phyloP scores from a whole-genome alignment of 2,329 filamentous ascomycete genomes.

The Exutisphaerella laricina region DNA sequence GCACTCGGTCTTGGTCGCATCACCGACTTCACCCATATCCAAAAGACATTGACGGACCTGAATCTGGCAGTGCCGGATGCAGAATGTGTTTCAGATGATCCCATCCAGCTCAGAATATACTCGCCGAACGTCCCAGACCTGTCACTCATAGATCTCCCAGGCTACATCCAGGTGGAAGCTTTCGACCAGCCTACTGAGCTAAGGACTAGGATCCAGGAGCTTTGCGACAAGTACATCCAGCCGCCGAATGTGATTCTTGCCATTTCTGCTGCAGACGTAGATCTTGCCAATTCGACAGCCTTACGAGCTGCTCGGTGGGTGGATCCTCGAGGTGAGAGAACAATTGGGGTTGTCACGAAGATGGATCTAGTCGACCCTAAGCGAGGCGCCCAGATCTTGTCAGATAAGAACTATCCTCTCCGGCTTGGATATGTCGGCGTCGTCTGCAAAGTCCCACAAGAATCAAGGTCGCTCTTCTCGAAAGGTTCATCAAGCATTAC shows the following conservation, averaged over 20 bases:
- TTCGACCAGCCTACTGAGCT: conserved; percentile 84
- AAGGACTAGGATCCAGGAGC: conserved; percentile 90
- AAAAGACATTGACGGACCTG: conserved; percentile 87
- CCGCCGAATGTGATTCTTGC: conserved; percentile 93
- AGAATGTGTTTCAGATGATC: conserved; percentile 93
- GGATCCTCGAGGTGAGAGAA: conserved; percentile 88
- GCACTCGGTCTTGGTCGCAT: conserved; percentile 84
- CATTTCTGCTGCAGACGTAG: conserved; percentile 95
- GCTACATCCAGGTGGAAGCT: conserved; percentile 93
- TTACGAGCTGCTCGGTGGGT: conserved; percentile 83
- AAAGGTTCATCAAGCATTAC: conserved; percentile 75
- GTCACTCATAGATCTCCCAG: conserved; percentile 90
- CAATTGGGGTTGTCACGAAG: conserved; percentile 98
- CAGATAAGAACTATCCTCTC: conserved; percentile 87
- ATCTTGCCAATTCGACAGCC: conserved; percentile 92
- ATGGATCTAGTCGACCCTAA: conserved; percentile 92
- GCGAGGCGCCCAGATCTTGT: conserved; percentile 71
- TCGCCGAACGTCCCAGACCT: conserved; percentile 93
- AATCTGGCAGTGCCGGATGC: conserved; percentile 86
- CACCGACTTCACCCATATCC: conserved; percentile 85
- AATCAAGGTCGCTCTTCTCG: conserved; percentile 67
- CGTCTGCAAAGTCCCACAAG: conserved; percentile 70
- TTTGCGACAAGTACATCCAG: conserved; percentile 98
- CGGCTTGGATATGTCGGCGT: conserved; percentile 96
- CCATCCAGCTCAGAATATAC: conserved; percentile 91